Evolutionary conservation across 2,329 filamentous ascomycete genomes (phyloP), one percentile per base, ranked within the genome.

Genomic region (Hypoxylon sp.): DNA sequence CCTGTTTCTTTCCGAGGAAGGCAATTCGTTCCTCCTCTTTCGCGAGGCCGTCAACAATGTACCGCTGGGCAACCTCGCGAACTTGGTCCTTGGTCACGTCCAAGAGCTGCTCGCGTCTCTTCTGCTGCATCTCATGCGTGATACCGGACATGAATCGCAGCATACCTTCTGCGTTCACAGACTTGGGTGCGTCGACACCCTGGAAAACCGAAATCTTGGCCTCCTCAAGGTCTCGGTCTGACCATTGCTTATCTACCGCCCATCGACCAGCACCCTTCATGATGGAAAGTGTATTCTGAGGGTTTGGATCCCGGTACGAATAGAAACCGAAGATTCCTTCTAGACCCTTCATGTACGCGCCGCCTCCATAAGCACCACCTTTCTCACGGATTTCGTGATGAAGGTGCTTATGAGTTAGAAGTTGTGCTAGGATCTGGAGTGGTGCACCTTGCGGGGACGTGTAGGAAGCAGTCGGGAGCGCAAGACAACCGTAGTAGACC

Each of bases 381-480:
- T 98, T 98, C 78, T 99, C 96, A 61, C 96, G 92, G 72, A 99
- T 98, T 80, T 98, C 96, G 73, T 97, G 95, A 78, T 99, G 96
- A 29, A 99, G 86, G 77, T 98, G 93, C 80, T 97, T 98, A 82
- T 99, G 95, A 0, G 95, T 98, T 32, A 99, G 87, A 17, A 99
- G 88, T 78, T 98, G 93, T 11, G 94, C 90, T 21, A 99, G 89
- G 44, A 98, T 92, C 75, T 95, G 93, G 15, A 98, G 89, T 0
- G 94, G 88, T 1, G 96, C 93, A 44, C 92, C 90, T 57, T 92
- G 87, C 0, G 89, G 79, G 47, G 92, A 88, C 2, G 89, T 91
- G 80, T 98, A 99, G 0, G 94, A 92, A 0, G 92, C 91, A 0
- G 95, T 97, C 6, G 92, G 90, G 13, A 97, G 82, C 17, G 93